Evolutionary conservation across 768 basidiomycete species (phyloP).

Genomic region (Lentinus tigrinus): DNA sequence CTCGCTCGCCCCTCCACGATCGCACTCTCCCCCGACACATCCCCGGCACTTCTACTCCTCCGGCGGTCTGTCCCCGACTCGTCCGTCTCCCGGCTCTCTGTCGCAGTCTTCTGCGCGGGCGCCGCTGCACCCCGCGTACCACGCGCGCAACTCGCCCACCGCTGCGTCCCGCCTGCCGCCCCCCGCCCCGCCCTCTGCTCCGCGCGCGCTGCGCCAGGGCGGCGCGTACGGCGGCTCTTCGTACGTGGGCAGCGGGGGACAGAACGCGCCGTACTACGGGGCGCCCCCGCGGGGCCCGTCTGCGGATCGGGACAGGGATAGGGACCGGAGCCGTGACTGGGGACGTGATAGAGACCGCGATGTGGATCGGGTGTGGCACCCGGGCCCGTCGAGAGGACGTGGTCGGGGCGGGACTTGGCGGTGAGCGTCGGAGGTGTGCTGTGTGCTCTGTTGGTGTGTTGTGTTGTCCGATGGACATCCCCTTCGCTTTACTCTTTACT

Average conservation of each 20-base stretch:
- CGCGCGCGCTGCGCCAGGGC: constrained; percentile 37
- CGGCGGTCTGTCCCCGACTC: constrained; percentile 20
- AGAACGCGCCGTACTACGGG: constrained; percentile 33
- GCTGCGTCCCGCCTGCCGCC: constrained; percentile 1
- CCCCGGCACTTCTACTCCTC: constrained; percentile 43
- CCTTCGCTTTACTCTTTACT: too few species aligned
- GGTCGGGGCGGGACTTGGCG: constrained; percentile 8
- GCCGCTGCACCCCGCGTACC: constrained; percentile 30
- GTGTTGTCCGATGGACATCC: too few species aligned
- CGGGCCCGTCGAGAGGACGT: constrained; percentile 13
- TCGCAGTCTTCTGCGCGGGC: constrained; percentile 24
- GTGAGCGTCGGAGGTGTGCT: neutral
- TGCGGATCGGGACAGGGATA: constrained; percentile 46
- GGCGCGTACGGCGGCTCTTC: constrained; percentile 18
- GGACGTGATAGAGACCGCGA: constrained; percentile 32
- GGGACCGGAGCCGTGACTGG: constrained; percentile 1
- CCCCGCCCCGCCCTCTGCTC: constrained; percentile 39
- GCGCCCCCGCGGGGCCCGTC: constrained; percentile 46
- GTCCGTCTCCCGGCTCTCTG: constrained; percentile 12
- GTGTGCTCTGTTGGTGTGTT: neutral
- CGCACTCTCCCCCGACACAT: constrained; percentile 46
- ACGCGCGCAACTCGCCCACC: constrained; percentile 19
- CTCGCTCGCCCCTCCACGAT: constrained; percentile 37
- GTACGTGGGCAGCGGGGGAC: constrained; percentile 15
- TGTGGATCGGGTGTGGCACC: constrained; percentile 12